Evolutionary conservation across 2,329 filamentous ascomycete genomes (phyloP).

Genomic region (Sordariomycetes sp.): DNA sequence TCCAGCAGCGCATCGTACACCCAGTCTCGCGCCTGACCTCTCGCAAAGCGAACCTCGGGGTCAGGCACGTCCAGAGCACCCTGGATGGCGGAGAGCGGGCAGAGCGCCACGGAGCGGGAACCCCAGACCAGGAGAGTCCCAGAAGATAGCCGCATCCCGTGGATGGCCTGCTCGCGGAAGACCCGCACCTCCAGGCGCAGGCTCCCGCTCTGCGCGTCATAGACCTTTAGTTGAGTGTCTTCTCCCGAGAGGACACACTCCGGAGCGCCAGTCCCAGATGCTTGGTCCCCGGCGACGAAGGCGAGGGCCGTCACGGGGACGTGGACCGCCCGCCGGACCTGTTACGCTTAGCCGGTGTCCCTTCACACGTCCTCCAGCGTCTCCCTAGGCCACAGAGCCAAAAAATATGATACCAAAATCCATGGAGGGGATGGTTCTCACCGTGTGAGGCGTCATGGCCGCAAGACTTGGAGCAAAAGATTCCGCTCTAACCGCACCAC

Average conservation of each 20-base stretch:
- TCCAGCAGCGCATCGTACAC: conserved; percentile 57
- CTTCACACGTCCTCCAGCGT: background rate
- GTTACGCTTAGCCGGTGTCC: background rate
- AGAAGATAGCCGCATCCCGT: conserved; percentile 50
- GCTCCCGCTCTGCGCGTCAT: conserved; percentile 25
- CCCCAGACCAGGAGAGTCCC: conserved; percentile 57
- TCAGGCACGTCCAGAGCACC: background rate
- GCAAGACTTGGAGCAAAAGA: background rate
- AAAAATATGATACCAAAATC: background rate
- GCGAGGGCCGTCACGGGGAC: conserved; percentile 50
- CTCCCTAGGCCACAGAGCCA: background rate
- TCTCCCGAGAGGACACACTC: conserved; percentile 46
- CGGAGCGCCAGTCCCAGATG: conserved; percentile 8
- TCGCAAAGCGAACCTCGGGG: background rate
- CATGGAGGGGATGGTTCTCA: background rate
- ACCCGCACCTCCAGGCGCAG: conserved; percentile 34
- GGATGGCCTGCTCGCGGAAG: conserved; percentile 61
- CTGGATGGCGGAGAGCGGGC: conserved; percentile 15
- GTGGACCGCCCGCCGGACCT: background rate
- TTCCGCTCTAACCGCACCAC: background rate
- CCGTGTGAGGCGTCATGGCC: background rate
- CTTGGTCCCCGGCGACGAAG: conserved; percentile 27
- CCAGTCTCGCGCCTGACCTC: conserved; percentile 54
- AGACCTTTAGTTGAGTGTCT: conserved; percentile 46
- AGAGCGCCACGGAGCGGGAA: conserved; percentile 43